Percentiles rank a stretch among this genome's conserved stretches.
phyloP scores from a whole-genome alignment of 352 stramenopile genomes.

The Blastocystis sp. region DNA sequence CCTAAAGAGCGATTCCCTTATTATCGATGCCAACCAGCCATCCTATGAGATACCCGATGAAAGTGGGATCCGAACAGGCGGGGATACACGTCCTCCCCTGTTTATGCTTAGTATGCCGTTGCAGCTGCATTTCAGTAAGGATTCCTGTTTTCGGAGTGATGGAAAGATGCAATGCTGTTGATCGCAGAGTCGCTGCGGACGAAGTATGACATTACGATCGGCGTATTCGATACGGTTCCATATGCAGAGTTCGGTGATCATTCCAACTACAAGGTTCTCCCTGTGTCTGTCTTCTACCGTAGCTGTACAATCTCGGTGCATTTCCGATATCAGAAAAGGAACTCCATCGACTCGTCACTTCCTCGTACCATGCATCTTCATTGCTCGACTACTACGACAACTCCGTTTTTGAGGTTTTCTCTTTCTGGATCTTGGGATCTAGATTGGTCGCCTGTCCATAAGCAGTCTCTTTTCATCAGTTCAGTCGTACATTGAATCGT shows the following conservation, averaged over 20 bases:
- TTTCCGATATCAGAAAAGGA: conserved; percentile 19
- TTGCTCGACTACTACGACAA: conserved; percentile 14
- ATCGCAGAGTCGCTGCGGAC: neutral
- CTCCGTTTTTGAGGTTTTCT: neutral
- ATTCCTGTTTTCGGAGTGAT: neutral
- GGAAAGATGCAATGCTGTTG: conserved; percentile 19
- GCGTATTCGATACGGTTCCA: conserved; percentile 10
- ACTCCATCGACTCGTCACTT: neutral
- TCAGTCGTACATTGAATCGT: conserved; percentile 2
- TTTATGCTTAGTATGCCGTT: neutral
- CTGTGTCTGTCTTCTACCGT: neutral
- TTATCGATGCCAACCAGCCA: neutral
- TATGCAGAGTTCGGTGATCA: neutral
- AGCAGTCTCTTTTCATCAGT: neutral
- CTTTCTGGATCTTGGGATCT: neutral
- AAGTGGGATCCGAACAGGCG: neutral
- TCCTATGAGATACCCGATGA: neutral
- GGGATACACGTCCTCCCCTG: neutral
- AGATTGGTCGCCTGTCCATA: conserved; percentile 20
- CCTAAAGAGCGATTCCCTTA: neutral
- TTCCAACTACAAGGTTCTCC: neutral
- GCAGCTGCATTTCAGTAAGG: conserved; percentile 28
- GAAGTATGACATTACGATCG: conserved; percentile 36
- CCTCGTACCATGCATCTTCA: conserved; percentile 13
- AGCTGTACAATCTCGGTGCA: neutral